Percentiles rank a stretch among this genome's conserved stretches.
Conservation (phyloP, 202 grass and related monocot genomes). For the Setaria italica region DNA sequence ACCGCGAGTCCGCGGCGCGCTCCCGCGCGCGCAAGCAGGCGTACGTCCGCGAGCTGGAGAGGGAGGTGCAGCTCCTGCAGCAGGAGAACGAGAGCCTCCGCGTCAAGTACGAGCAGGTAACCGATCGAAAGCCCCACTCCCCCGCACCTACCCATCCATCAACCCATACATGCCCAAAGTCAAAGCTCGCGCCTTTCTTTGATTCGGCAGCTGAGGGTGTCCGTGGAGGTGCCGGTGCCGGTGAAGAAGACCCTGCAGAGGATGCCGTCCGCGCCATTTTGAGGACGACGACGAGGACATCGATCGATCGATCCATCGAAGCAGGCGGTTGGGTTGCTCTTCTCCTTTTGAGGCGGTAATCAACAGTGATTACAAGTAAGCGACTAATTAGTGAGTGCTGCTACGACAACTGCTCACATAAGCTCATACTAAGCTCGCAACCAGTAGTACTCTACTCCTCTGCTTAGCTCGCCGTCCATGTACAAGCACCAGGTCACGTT, state of each 20-base stretch:
- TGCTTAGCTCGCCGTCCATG: neutral
- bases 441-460: neutral
- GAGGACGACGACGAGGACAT: conserved; percentile 35
- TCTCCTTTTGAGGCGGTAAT: neutral
- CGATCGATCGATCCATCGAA: neutral
- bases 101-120: conserved; percentile 56
- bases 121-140: neutral
- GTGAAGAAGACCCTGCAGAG: conserved; percentile 50
- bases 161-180: neutral
- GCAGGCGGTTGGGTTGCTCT: neutral
- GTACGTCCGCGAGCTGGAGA: conserved; percentile 52
- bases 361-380: neutral
- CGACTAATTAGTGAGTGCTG: conserved; percentile 31
- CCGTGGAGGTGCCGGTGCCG: conserved; percentile 47
- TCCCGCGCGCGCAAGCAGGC: conserved; percentile 73
- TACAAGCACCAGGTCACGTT: neutral
- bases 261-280: conserved; percentile 62
- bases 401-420: neutral
- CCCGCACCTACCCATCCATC: neutral
- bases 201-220: conserved; percentile 47
- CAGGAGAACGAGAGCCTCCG: conserved; percentile 56
- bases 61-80: conserved; percentile 45
- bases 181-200: neutral
- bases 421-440: neutral
- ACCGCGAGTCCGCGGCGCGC: conserved; percentile 68